Conservation (phyloP, 2,329 filamentous ascomycete genomes). For the Neobulgaria alba region DNA sequence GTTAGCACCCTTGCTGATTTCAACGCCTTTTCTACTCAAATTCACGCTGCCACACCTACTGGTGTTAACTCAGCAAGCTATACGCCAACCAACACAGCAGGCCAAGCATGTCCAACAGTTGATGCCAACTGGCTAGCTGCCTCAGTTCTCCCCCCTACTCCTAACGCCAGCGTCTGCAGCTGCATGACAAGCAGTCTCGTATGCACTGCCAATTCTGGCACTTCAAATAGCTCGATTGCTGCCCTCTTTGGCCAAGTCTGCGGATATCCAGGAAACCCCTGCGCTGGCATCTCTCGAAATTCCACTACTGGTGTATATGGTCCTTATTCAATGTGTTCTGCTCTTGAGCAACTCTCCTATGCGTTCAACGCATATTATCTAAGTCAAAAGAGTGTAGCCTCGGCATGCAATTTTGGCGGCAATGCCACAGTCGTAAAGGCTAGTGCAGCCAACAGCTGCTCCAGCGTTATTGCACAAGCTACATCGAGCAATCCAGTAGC, state of each 20-base stretch:
- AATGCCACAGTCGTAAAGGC: constrained; percentile 46
- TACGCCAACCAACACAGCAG: constrained; percentile 34
- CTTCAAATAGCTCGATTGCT: constrained; percentile 49
- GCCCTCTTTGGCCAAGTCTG: constrained; percentile 49
- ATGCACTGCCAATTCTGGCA: constrained; percentile 54
- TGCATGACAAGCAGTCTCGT: constrained; percentile 72
- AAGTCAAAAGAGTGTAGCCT: constrained; percentile 28
- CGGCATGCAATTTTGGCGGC: constrained; percentile 64
- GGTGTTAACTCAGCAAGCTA: constrained; percentile 56
- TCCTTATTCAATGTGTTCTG: constrained; percentile 66
- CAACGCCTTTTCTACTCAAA: constrained; percentile 47
- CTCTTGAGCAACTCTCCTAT: constrained; percentile 61
- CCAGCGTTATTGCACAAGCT: constrained; percentile 16
- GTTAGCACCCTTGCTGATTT: constrained; percentile 59
- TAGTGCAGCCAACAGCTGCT: constrained; percentile 16
- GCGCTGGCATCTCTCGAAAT: constrained; percentile 34
- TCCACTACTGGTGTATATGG: constrained; percentile 60
- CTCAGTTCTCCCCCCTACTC: constrained; percentile 65
- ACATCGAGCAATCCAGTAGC: constrained; percentile 3
- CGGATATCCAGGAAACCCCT: constrained; percentile 37
- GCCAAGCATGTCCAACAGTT: constrained; percentile 21
- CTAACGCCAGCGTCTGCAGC: constrained; percentile 66
- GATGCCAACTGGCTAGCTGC: constrained; percentile 36
- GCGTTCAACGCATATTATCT: constrained; percentile 57
- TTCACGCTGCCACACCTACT: constrained; percentile 42